Evolutionary conservation across 2,329 filamentous ascomycete genomes (phyloP).

Genomic region (Ophiostoma novo-ulmi): DNA sequence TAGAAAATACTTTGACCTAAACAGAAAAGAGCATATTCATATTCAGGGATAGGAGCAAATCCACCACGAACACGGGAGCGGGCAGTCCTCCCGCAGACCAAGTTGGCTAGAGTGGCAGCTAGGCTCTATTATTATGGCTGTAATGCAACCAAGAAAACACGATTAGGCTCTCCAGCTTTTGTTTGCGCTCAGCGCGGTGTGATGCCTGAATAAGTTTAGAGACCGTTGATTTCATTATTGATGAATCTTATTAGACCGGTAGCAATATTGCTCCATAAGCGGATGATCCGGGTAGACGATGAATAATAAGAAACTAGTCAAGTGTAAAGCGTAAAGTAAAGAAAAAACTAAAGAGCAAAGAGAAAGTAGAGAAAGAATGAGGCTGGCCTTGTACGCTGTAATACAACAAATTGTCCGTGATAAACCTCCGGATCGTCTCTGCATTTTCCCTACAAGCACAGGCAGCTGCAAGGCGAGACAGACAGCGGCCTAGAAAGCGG

Average conservation of each 20-base stretch:
- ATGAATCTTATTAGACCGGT: background rate
- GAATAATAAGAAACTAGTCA: background rate
- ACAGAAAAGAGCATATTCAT: background rate
- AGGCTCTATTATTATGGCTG: too few species aligned
- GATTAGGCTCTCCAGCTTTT: background rate
- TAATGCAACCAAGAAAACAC: background rate
- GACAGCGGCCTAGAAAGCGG: background rate
- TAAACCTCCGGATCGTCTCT: background rate
- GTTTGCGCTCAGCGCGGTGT: background rate
- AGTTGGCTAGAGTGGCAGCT: too few species aligned
- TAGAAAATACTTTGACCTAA: background rate
- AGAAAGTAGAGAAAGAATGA: background rate
- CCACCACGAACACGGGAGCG: background rate
- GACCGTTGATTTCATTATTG: background rate
- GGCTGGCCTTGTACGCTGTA: background rate
- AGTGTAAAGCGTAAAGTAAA: too few species aligned
- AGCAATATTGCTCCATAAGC: slow-evolving; percentile 2
- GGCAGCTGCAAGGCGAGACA: background rate
- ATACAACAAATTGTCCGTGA: background rate
- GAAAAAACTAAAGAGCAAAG: too few species aligned
- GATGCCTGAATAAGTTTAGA: slow-evolving; percentile 3
- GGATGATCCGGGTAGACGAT: background rate
- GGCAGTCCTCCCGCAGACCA: slow-evolving; percentile 3
- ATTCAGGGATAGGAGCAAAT: background rate
- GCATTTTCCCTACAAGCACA: background rate